phyloP scores from a whole-genome alignment of 805 yeast genomes.

The Metschnikowia peoriensis region DNA sequence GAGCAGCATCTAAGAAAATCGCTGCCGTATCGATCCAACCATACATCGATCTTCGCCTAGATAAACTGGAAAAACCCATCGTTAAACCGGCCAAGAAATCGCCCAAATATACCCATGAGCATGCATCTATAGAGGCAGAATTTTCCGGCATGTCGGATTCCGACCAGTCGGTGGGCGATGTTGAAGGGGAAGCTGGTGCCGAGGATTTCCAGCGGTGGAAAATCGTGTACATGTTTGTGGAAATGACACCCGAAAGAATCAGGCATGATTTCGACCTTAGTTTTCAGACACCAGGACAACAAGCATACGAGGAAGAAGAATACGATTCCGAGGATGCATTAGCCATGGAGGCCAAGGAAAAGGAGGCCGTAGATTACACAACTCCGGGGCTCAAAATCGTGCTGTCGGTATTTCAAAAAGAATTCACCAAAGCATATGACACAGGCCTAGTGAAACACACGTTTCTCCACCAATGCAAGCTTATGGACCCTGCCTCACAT shows the following conservation, averaged over 20 bases:
- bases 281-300: constrained; percentile 5
- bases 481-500: constrained; percentile 31
- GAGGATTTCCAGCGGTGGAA: constrained; percentile 6
- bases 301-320: constrained; percentile 8
- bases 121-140: background rate
- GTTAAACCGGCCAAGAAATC: background rate
- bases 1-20: constrained; percentile 26
- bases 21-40: constrained; percentile 29
- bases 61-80: constrained; percentile 11
- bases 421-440: constrained; percentile 10
- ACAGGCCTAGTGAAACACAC: constrained; percentile 10
- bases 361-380: background rate
- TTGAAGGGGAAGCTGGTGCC: background rate
- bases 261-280: constrained; percentile 4
- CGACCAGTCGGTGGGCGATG: constrained; percentile 5
- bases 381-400: constrained; percentile 7
- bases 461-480: constrained; percentile 39
- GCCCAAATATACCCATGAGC: background rate
- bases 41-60: constrained; percentile 36
- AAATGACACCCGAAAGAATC: constrained; percentile 9
- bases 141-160: constrained; percentile 3
- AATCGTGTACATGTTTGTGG: constrained; percentile 8
- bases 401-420: constrained; percentile 14
- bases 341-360: constrained; percentile 3
- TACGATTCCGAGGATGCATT: constrained; percentile 7